Conservation (phyloP, 768 basidiomycete genomes). For the Mycena rebaudengoi region DNA sequence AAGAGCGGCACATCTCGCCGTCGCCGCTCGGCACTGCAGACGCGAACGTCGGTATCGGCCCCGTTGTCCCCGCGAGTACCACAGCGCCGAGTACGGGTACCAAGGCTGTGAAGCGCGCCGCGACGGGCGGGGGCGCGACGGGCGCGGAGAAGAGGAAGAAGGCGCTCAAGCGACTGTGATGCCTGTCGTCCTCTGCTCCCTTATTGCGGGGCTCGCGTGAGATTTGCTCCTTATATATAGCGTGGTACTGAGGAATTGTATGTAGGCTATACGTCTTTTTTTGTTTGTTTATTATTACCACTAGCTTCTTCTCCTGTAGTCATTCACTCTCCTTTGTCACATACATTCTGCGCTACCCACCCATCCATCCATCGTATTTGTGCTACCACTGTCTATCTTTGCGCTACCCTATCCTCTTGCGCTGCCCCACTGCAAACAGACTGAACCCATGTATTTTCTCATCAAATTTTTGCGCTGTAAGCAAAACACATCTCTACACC, state of each 20-base stretch:
- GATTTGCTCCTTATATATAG: slow-evolving; percentile 11
- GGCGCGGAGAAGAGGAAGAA: slow-evolving; percentile 89
- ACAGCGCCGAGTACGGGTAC: slow-evolving; percentile 48
- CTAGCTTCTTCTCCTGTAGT: too few species aligned
- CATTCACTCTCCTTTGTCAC: neutral
- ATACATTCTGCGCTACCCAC: slow-evolving; percentile 19
- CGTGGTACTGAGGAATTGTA: slow-evolving; percentile 1
- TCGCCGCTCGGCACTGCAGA: slow-evolving; percentile 77
- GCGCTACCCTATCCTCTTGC: too few species aligned
- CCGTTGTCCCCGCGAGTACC: slow-evolving; percentile 36
- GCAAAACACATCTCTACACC: too few species aligned
- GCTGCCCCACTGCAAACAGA: too few species aligned
- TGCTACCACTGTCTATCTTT: too few species aligned
- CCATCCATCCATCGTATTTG: too few species aligned
- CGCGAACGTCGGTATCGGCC: slow-evolving; percentile 64
- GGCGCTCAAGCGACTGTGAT: slow-evolving; percentile 79
- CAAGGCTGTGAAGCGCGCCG: slow-evolving; percentile 77
- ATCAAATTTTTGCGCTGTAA: too few species aligned
- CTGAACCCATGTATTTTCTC: too few species aligned
- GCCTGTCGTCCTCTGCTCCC: neutral
- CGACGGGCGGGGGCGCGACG: slow-evolving; percentile 56
- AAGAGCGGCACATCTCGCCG: slow-evolving; percentile 73
- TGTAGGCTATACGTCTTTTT: neutral
- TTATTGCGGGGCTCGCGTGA: neutral
- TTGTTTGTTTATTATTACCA: slow-evolving; percentile 13